Base-by-base conservation (phyloP, 1,139 yeast species). In the Pichia sp. region DNA sequence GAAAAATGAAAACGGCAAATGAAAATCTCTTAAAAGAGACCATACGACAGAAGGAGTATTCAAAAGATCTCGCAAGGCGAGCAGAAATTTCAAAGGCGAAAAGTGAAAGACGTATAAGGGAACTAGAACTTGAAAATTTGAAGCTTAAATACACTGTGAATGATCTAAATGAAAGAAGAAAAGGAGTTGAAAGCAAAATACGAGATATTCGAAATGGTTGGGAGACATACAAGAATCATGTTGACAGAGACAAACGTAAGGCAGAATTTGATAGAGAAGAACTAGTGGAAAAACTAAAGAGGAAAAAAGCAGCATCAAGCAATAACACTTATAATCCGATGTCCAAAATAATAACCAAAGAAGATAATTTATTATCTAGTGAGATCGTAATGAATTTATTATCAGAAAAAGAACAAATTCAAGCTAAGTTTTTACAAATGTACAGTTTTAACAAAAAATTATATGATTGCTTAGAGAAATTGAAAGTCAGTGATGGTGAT, bases 171-270 rank as follows among this genome's bases (percentile, higher is more conserved):
- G 37, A 28, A 14, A 43, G 32, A 33, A 34, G 27, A 29, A 41
- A 37, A 21, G 33, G 33, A 13, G 26, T 28, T 4, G 43, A 35
- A 25, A 22, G 22, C 9, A 37, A 35, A 21, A 30, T 38, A 9
- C 21, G 42, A 35, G 37, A 34, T 9, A 16, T 34, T n/a, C 11
- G 33, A 10, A 37, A 34, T 30, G 42, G 37, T 13, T 41, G 44
- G 42, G 37, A 37, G 14, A 25, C 30, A 1, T 40, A 36, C 19
- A 40, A 28, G 18, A 16, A 15, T 15, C 42, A 35, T 30, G 33
- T 26, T 4, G 25, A 27, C 10, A 19, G 42, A 39, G 79, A 76
- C 21, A 72, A 67, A 37, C 53, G 80, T 42, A 66, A 84, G 53
- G 61, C 67, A 30, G 68, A 74, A 50, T 62, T 80, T 55, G 54